Conservation (phyloP, 2,329 filamentous ascomycete genomes). For the Pseudopithomyces chartarum region DNA sequence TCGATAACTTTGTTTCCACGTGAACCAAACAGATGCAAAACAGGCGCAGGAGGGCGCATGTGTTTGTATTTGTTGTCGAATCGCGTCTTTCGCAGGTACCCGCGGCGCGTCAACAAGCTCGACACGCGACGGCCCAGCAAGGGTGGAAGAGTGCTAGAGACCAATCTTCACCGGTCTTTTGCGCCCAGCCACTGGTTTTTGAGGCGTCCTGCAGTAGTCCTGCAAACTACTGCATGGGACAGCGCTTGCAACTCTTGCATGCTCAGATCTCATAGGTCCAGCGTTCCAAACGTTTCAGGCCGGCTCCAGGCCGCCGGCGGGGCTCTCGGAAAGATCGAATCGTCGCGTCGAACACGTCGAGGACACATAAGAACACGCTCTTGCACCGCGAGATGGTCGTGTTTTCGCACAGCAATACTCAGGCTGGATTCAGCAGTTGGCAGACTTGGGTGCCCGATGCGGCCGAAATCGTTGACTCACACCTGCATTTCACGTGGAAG, state of each 20-base stretch:
- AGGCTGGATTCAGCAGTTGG: slow-evolving; percentile 30
- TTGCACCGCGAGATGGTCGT: slow-evolving; percentile 49
- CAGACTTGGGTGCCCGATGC: slow-evolving; percentile 23
- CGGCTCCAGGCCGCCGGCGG: slow-evolving; percentile 29
- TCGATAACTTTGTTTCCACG: slow-evolving; percentile 27
- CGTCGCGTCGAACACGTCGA: slow-evolving; percentile 43
- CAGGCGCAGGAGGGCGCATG: slow-evolving; percentile 16
- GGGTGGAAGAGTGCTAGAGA: too few species aligned
- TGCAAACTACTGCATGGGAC: slow-evolving; percentile 38
- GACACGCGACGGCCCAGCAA: slow-evolving; percentile 13
- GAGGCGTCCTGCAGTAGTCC: slow-evolving; percentile 19
- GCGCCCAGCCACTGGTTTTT: slow-evolving; percentile 32
- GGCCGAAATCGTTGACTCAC: slow-evolving; percentile 46
- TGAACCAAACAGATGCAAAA: slow-evolving; percentile 9
- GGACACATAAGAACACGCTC: slow-evolving; percentile 39
- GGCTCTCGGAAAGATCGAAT: slow-evolving; percentile 36
- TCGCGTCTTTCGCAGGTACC: slow-evolving; percentile 29
- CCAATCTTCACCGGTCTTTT: slow-evolving; percentile 29
- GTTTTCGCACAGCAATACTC: slow-evolving; percentile 42
- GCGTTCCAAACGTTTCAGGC: slow-evolving; percentile 39
- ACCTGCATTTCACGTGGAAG: slow-evolving; percentile 47
- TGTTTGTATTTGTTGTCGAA: slow-evolving; percentile 37
- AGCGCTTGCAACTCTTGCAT: slow-evolving; percentile 21
- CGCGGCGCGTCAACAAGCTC: slow-evolving; percentile 20
- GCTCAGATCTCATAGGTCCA: slow-evolving; percentile 27